These are phyloP conservation scores for Cadophora sp. DNA, from an alignment of 2,329 filamentous ascomycete genomes.

Conservation along the genomic window DNA sequence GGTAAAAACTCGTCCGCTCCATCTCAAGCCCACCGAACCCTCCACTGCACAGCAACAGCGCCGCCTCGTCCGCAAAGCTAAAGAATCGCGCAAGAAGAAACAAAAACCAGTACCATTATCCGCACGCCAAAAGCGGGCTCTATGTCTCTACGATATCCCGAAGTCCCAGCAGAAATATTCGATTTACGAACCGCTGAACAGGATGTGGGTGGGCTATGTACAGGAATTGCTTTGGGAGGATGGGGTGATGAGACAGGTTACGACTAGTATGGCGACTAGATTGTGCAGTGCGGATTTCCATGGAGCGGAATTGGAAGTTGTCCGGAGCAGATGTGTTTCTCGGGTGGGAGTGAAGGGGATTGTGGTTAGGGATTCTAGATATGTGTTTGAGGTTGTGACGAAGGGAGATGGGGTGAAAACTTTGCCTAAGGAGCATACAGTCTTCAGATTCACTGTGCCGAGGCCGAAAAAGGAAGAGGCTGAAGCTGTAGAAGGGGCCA, in stretches of 20 bases:
- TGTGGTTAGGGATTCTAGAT: constrained; percentile 86
- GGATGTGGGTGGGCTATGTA: constrained; percentile 85
- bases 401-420: constrained; percentile 72
- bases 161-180: constrained; percentile 72
- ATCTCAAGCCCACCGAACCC: constrained; percentile 79
- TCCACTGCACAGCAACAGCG: constrained; percentile 45
- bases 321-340: constrained; percentile 79
- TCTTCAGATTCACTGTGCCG: constrained; percentile 80
- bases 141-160: constrained; percentile 78
- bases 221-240: constrained; percentile 71
- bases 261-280: constrained; percentile 66
- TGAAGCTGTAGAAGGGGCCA: constrained; percentile 23
- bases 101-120: constrained; percentile 73
- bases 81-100: constrained; percentile 52
- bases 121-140: constrained; percentile 75
- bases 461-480: constrained; percentile 36
- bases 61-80: constrained; percentile 40
- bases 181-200: constrained; percentile 78
- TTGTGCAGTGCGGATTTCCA: constrained; percentile 89
- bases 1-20: constrained; percentile 81
- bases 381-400: constrained; percentile 85
- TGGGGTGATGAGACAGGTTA: constrained; percentile 31
- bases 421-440: constrained; percentile 88
- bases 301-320: constrained; percentile 82
- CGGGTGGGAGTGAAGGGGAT: constrained; percentile 87